phyloP scores from a whole-genome alignment of 306 rosid species.

The Crataegus laevigata region DNA sequence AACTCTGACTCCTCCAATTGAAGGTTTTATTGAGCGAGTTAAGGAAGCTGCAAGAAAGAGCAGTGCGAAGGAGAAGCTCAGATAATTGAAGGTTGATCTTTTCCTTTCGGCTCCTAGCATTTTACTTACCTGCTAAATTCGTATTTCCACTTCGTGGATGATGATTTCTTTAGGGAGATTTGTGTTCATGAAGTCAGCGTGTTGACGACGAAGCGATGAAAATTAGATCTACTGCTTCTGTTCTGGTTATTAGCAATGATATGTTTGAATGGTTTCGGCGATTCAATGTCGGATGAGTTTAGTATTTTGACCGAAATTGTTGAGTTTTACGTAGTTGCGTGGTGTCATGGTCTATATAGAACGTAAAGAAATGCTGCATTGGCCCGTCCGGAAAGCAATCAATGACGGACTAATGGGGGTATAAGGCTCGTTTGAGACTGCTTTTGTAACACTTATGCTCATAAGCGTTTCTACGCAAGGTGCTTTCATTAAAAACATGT shows the following conservation, averaged over 20 bases:
- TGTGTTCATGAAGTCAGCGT: not conserved
- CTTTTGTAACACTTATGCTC: not conserved
- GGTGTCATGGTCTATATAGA: not conserved
- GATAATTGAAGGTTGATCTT: slow-evolving; percentile 36
- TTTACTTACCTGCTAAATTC: not conserved
- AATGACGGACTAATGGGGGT: too few relatives aligned
- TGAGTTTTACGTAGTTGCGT: not conserved
- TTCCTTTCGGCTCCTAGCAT: not conserved
- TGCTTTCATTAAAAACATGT: too few relatives aligned
- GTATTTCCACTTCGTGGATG: not conserved
- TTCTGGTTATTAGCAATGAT: not conserved
- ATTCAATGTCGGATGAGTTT: not conserved
- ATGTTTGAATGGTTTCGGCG: not conserved
- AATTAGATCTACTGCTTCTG: not conserved
- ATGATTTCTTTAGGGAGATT: not conserved
- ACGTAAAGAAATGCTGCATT: too few relatives aligned
- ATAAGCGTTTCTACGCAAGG: too few relatives aligned
- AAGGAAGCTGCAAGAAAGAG: slow-evolving; percentile 74
- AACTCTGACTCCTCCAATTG: slow-evolving; percentile 79
- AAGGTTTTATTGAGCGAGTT: slow-evolving; percentile 59
- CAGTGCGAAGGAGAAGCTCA: slow-evolving; percentile 65
- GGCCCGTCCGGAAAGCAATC: too few relatives aligned
- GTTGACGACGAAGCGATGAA: not conserved
- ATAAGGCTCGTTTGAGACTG: too few relatives aligned
- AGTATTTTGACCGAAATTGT: not conserved